Percentiles rank a stretch among this genome's conserved stretches.
These are phyloP conservation scores for Coniophora puteana DNA, from an alignment of 1,284 basidiomycete genomes.

Conservation along the genomic window DNA sequence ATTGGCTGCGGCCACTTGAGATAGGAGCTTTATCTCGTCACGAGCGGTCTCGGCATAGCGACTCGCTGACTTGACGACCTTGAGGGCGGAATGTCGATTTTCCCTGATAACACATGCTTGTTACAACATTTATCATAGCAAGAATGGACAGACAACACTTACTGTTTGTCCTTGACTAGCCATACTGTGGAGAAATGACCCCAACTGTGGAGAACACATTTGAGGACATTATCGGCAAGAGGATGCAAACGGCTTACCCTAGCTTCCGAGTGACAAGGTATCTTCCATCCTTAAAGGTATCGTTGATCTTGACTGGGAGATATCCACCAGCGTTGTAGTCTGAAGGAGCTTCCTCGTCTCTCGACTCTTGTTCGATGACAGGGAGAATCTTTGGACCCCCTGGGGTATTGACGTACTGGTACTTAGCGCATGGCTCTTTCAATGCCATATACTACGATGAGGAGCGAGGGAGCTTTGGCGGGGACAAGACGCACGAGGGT, in stretches of 20 bases:
- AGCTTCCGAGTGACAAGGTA: slow-evolving; percentile 83
- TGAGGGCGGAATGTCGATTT: slow-evolving; percentile 80
- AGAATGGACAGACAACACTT: slow-evolving; percentile 28
- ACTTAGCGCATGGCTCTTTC: slow-evolving; percentile 63
- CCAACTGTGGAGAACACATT: slow-evolving; percentile 57
- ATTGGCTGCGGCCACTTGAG: slow-evolving; percentile 71
- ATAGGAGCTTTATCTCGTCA: slow-evolving; percentile 87
- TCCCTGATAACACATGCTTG: slow-evolving; percentile 32
- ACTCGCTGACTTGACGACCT: slow-evolving; percentile 88
- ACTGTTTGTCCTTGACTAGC: slow-evolving; percentile 75
- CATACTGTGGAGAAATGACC: slow-evolving; percentile 89
- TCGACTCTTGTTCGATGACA: slow-evolving; percentile 56
- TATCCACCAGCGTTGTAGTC: slow-evolving; percentile 82
- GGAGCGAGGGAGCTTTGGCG: slow-evolving; percentile 11
- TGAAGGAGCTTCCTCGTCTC: slow-evolving; percentile 76
- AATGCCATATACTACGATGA: slow-evolving; percentile 49
- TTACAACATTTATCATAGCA: slow-evolving; percentile 17
- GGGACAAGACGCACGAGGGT: neutral
- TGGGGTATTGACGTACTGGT: slow-evolving; percentile 68
- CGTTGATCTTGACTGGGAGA: slow-evolving; percentile 71
- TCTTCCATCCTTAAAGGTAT: slow-evolving; percentile 76
- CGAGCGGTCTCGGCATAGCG: slow-evolving; percentile 86
- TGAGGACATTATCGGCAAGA: slow-evolving; percentile 13
- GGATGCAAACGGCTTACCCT: slow-evolving; percentile 45
- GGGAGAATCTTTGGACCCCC: slow-evolving; percentile 66